phyloP scores from a whole-genome alignment of 2,329 filamentous ascomycete genomes.

The Fusarium solani-melongenae region DNA sequence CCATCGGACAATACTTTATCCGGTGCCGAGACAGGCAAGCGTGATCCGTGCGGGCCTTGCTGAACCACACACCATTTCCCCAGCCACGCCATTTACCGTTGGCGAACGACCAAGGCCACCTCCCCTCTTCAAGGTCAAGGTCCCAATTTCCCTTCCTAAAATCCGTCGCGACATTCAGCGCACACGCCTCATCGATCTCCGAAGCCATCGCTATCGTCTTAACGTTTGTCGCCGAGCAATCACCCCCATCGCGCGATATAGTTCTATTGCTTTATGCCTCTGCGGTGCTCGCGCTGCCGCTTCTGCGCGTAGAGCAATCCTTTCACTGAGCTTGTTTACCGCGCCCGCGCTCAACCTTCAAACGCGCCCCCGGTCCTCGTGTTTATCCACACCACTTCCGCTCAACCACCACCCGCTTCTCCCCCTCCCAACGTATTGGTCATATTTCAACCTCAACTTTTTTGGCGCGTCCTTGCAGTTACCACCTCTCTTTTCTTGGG shows the following conservation, averaged over 20 bases:
- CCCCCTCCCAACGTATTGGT: slow-evolving; percentile 24
- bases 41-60: neutral
- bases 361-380: slow-evolving; percentile 46
- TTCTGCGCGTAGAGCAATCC: slow-evolving; percentile 47
- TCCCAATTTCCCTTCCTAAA: slow-evolving; percentile 45
- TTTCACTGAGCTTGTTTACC: slow-evolving; percentile 49
- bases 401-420: slow-evolving; percentile 27
- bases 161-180: slow-evolving; percentile 42
- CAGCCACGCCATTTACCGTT: slow-evolving; percentile 55
- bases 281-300: slow-evolving; percentile 45
- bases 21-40: slow-evolving; percentile 1
- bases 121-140: slow-evolving; percentile 42
- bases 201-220: slow-evolving; percentile 38
- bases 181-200: slow-evolving; percentile 37
- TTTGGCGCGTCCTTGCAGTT: slow-evolving; percentile 18
- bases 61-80: slow-evolving; percentile 39
- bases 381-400: slow-evolving; percentile 46
- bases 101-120: slow-evolving; percentile 43
- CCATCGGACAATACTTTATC: neutral
- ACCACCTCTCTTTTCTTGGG: slow-evolving; percentile 35
- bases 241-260: slow-evolving; percentile 36
- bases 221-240: slow-evolving; percentile 41
- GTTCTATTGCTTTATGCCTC: slow-evolving; percentile 42
- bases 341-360: slow-evolving; percentile 32
- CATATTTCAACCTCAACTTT: slow-evolving; percentile 12